Conservation (phyloP, 208 protist species). For the Trypanosoma platydactyli region DNA sequence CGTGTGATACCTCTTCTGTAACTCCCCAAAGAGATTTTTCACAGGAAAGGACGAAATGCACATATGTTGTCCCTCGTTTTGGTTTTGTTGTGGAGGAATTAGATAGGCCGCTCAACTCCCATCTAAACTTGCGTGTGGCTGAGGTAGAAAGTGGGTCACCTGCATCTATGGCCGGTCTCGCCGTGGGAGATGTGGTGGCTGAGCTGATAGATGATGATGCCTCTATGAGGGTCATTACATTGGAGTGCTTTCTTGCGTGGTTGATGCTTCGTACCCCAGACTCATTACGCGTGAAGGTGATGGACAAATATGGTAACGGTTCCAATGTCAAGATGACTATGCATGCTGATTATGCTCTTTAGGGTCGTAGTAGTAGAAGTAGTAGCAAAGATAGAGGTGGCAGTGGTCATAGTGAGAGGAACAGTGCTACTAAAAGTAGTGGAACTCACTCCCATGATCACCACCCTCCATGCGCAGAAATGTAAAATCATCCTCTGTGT, state of each 20-base stretch:
- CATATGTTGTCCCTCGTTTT: constrained; percentile 9
- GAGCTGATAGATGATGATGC: neutral
- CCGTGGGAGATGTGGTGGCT: neutral
- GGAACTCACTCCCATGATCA: neutral
- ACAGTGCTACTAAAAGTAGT: neutral
- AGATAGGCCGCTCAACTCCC: neutral
- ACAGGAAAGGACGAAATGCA: no score
- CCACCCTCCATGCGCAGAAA: neutral
- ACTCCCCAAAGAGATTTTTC: no score
- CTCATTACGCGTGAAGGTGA: neutral
- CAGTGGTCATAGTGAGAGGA: neutral
- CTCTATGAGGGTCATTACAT: neutral
- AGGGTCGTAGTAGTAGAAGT: neutral
- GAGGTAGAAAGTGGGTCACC: neutral
- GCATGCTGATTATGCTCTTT: neutral
- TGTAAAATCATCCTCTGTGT: no score
- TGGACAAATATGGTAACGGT: neutral
- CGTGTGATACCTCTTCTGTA: no score
- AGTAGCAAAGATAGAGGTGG: neutral
- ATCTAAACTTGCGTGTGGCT: neutral
- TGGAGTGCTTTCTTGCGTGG: neutral
- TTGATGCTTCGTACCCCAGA: neutral
- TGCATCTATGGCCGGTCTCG: neutral
- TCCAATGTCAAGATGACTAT: neutral
- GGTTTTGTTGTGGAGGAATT: constrained; percentile 2